These are phyloP conservation scores for Lentinula guzmanii DNA, from an alignment of 768 basidiomycete species.

Conservation along the genomic window DNA sequence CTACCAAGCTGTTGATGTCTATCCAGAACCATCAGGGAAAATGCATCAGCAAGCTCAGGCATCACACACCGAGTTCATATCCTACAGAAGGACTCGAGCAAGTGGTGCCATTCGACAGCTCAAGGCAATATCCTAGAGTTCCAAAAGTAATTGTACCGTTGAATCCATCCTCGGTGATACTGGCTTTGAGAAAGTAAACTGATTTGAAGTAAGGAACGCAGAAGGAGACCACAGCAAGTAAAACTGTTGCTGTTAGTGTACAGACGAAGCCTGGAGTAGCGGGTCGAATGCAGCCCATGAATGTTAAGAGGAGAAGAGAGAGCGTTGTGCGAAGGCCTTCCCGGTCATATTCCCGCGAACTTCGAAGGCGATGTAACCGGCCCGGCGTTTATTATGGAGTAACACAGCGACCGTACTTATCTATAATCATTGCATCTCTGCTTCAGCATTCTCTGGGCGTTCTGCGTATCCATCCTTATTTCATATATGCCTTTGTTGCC, in stretches of 20 bases:
- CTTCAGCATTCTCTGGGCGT: no score
- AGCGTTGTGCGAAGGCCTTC: no score
- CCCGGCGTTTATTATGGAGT: background rate
- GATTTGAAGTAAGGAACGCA: conserved; percentile 87
- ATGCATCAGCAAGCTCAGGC: background rate
- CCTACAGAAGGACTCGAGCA: conserved; percentile 83
- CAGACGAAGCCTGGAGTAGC: conserved; percentile 89
- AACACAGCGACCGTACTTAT: no score
- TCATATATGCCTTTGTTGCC: no score
- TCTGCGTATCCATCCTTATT: no score
- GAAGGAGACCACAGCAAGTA: conserved; percentile 85
- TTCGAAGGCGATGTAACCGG: background rate
- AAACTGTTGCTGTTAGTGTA: conserved; percentile 69
- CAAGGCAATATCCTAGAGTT: conserved; percentile 82
- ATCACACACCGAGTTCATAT: conserved; percentile 73
- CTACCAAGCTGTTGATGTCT: conserved; percentile 84
- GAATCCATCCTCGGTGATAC: conserved; percentile 36
- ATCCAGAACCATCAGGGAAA: conserved; percentile 6
- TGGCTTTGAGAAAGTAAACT: conserved; percentile 83
- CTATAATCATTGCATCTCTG: no score
- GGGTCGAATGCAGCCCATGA: conserved; percentile 66
- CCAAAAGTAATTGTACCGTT: conserved; percentile 77
- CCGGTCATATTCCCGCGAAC: background rate
- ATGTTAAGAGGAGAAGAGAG: background rate
- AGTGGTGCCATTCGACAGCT: conserved; percentile 45